These are phyloP conservation scores for Plasmodium coatneyi DNA, from an alignment of 169 alveolate species.

Conservation along the genomic window DNA sequence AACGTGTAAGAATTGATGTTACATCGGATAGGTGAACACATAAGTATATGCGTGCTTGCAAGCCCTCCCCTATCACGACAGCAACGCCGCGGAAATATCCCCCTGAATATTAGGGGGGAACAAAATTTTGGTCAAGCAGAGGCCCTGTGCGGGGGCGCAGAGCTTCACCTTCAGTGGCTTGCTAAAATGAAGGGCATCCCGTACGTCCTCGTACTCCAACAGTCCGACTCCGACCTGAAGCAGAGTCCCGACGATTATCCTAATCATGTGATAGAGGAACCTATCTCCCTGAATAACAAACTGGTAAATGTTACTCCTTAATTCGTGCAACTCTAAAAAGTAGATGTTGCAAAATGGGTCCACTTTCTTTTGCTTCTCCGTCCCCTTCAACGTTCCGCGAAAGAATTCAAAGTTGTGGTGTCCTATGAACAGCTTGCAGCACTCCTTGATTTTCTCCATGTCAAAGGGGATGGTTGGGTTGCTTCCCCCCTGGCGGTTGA, in stretches of 20 bases:
- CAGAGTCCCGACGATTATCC: slow-evolving; percentile 81
- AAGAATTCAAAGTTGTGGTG: slow-evolving; percentile 54
- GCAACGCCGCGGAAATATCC: not conserved
- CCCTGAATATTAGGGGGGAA: not conserved
- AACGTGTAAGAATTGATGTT: not conserved
- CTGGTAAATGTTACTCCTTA: slow-evolving; percentile 53
- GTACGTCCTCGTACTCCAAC: slow-evolving; percentile 2
- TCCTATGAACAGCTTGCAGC: slow-evolving; percentile 50
- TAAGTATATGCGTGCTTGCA: not conserved
- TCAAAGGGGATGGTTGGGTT: slow-evolving; percentile 19
- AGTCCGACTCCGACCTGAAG: slow-evolving; percentile 78
- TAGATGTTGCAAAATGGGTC: slow-evolving; percentile 46
- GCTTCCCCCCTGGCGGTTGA: slow-evolving; percentile 14
- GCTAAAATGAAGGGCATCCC: slow-evolving; percentile 27
- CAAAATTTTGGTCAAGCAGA: slow-evolving; percentile 37
- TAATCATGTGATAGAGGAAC: slow-evolving; percentile 83
- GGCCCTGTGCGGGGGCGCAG: slow-evolving; percentile 70
- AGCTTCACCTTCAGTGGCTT: slow-evolving; percentile 66
- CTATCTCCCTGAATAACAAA: slow-evolving; percentile 80
- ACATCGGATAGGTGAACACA: too few relatives aligned
- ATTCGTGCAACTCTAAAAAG: slow-evolving; percentile 40
- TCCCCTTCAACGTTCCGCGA: slow-evolving; percentile 55
- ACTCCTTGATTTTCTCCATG: slow-evolving; percentile 50
- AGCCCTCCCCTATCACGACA: not conserved
- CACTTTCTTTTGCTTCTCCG: slow-evolving; percentile 26